A percentile compares a stretch with the other conserved stretches of the same genome.
These are phyloP conservation scores for Irpex lacteus DNA, from an alignment of 1,284 basidiomycete species.

Conservation along the genomic window DNA sequence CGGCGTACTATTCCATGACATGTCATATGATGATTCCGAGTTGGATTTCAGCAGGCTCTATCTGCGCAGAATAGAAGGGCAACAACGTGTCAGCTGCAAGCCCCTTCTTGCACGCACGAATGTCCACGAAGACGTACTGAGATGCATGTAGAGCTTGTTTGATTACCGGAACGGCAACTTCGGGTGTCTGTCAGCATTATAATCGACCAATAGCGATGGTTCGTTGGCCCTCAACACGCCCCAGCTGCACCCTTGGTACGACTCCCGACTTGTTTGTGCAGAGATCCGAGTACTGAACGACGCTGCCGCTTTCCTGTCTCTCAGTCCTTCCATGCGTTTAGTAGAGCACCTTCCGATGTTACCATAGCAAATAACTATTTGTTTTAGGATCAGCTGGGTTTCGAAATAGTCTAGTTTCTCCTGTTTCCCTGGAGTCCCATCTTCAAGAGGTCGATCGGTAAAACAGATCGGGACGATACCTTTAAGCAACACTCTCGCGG, in stretches of 20 bases:
- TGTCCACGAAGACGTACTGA: too few species aligned
- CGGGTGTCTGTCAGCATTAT: too few species aligned
- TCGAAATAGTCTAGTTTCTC: background rate
- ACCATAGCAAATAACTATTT: background rate
- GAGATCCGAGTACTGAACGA: too few species aligned
- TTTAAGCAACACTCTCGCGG: background rate
- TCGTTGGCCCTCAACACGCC: too few species aligned
- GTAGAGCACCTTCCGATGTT: background rate
- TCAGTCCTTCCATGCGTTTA: background rate
- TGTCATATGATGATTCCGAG: background rate
- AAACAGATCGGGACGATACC: background rate
- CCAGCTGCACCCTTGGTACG: too few species aligned
- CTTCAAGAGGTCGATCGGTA: background rate
- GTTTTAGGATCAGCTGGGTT: background rate
- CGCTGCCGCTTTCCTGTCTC: background rate
- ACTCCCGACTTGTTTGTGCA: too few species aligned
- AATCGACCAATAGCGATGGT: too few species aligned
- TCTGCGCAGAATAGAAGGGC: background rate
- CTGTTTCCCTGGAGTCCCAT: background rate
- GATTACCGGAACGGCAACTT: too few species aligned
- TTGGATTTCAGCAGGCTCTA: background rate
- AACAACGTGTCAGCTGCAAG: background rate
- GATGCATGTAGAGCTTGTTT: too few species aligned
- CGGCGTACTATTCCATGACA: slow-evolving; percentile 1
- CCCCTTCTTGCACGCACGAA: background rate